Percentiles rank a stretch among this genome's conserved stretches.
Evolutionary conservation across 108 stramenopile species (phyloP).

Genomic region (Fragilariopsis cylindrus): DNA sequence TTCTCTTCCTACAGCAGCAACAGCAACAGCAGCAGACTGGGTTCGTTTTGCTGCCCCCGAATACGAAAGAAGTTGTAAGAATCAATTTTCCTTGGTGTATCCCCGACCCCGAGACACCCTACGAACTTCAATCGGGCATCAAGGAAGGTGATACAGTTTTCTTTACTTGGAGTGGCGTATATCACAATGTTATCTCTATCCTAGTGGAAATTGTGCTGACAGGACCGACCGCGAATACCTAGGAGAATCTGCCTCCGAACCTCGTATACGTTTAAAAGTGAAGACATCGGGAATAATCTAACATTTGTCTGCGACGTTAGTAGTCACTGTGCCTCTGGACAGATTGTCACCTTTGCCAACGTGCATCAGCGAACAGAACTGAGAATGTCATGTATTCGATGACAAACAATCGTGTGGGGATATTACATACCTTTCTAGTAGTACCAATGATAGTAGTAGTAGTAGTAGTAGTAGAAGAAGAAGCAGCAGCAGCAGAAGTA

Average conservation of each 20-base stretch:
- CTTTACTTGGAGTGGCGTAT: neutral
- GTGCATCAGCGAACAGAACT: neutral
- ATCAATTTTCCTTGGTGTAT: slow-evolving; percentile 11
- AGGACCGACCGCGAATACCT: slow-evolving; percentile 7
- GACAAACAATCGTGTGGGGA: no score
- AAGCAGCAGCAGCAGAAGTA: no score
- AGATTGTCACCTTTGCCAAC: neutral
- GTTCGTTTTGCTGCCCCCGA: no score
- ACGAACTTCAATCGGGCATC: neutral
- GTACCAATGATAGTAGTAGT: no score
- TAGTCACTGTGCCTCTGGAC: neutral
- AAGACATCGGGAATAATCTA: neutral
- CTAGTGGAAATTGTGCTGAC: neutral
- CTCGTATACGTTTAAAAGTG: neutral
- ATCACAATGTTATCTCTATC: slow-evolving; percentile 8
- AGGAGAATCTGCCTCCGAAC: neutral
- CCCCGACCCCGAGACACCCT: neutral
- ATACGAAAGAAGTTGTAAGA: neutral
- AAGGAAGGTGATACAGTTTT: slow-evolving; percentile 1
- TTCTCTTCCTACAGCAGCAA: no score
- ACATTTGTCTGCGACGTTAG: slow-evolving; percentile 11
- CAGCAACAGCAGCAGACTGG: no score
- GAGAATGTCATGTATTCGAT: no score
- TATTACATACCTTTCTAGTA: no score
- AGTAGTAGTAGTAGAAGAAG: no score